These are phyloP conservation scores for Macrocybe gigantea DNA, from an alignment of 768 basidiomycete genomes.

Conservation along the genomic window DNA sequence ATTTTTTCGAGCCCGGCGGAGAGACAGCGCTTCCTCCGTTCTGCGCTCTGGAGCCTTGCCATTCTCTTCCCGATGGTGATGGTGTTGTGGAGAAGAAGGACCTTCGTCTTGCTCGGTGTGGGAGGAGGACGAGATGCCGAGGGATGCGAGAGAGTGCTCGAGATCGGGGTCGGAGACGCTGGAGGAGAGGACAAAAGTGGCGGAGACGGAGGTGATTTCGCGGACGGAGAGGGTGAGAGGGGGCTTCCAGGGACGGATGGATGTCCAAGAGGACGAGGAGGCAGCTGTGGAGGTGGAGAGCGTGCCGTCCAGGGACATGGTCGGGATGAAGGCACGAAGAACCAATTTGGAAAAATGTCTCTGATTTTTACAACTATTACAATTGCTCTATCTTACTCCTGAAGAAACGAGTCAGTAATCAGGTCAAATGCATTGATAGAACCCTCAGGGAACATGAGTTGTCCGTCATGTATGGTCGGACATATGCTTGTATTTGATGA, in stretches of 20 bases:
- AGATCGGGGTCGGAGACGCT: constrained; percentile 33
- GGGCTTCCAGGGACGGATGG: constrained; percentile 73
- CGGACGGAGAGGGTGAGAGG: constrained; percentile 65
- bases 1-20: constrained; percentile 21
- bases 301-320: too few relatives aligned
- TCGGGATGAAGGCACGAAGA: too few relatives aligned
- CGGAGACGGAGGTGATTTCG: constrained; percentile 84
- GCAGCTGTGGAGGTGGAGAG: too few relatives aligned
- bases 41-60: constrained; percentile 14
- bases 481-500: constrained; percentile 62
- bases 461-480: constrained; percentile 61
- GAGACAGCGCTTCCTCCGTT: constrained; percentile 22
- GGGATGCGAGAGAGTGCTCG: constrained; percentile 36
- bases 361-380: too few relatives aligned
- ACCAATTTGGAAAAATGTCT: too few relatives aligned
- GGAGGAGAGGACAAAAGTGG: constrained; percentile 69
- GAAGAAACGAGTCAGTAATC: too few relatives aligned
- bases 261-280: constrained; percentile 41
- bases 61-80: too few relatives aligned
- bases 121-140: constrained; percentile 25
- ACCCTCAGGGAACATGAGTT: constrained; percentile 44
- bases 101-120: constrained; percentile 29
- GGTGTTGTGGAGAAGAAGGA: too few relatives aligned
- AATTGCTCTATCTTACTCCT: too few relatives aligned
- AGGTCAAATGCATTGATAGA: not conserved